phyloP scores from a whole-genome alignment of 257 asterid genomes.

The Lycium barbarum region DNA sequence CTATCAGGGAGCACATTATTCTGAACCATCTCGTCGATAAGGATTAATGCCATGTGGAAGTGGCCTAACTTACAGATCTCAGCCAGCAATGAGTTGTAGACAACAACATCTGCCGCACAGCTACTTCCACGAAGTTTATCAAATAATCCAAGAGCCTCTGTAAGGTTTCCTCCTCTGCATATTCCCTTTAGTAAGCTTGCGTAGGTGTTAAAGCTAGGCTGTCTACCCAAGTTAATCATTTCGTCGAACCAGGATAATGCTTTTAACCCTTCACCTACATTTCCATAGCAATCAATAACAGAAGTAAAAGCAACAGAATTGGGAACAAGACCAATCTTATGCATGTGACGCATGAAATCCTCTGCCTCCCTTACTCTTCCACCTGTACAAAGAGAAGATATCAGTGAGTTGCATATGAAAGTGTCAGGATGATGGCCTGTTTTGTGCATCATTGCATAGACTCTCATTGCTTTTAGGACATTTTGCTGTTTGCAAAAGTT shows the following conservation, averaged over 20 bases:
- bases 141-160: constrained; percentile 63
- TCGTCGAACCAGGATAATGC: constrained; percentile 64
- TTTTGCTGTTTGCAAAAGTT: constrained; percentile 69
- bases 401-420: constrained; percentile 62
- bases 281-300: constrained; percentile 63
- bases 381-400: constrained; percentile 68
- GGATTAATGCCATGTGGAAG: constrained; percentile 48
- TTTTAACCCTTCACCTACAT: constrained; percentile 62
- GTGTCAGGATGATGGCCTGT: constrained; percentile 53
- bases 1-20: constrained; percentile 64
- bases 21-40: constrained; percentile 71
- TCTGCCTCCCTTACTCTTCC: constrained; percentile 74
- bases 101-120: constrained; percentile 50
- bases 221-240: constrained; percentile 70
- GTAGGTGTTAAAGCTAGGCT: constrained; percentile 68
- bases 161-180: constrained; percentile 64
- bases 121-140: constrained; percentile 52
- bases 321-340: constrained; percentile 55
- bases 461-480: constrained; percentile 55
- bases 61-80: constrained; percentile 61
- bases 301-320: constrained; percentile 66
- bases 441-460: constrained; percentile 57
- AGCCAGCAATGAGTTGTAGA: constrained; percentile 68
- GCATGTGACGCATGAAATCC: constrained; percentile 63
- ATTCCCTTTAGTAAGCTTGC: constrained; percentile 76